Percentiles rank a stretch among this genome's conserved stretches.
phyloP scores from a whole-genome alignment of 306 rosid genomes.

The Carpinus viminea region DNA sequence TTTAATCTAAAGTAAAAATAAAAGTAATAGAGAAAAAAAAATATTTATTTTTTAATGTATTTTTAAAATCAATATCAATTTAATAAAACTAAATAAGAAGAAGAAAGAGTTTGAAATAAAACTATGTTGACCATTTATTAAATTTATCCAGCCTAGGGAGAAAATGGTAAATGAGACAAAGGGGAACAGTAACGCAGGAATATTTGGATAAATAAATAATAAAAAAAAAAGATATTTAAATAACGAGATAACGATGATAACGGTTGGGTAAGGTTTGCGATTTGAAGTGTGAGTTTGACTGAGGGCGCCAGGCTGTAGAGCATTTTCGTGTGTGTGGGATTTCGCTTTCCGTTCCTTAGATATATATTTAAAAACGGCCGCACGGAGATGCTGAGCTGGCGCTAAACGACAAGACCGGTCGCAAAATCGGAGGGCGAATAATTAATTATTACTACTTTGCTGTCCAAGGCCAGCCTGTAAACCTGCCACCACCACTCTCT shows the following conservation, averaged over 20 bases:
- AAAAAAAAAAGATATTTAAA: neutral
- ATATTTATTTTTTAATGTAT: too few relatives aligned
- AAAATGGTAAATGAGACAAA: too few relatives aligned
- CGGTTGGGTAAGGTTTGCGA: conserved; percentile 50
- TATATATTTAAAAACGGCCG: conserved; percentile 25
- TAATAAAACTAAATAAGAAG: too few relatives aligned
- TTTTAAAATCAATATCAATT: too few relatives aligned
- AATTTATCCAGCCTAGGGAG: too few relatives aligned
- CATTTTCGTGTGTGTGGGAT: conserved; percentile 56
- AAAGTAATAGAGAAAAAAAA: too few relatives aligned
- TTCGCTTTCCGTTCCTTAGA: conserved; percentile 19
- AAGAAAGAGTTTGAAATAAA: too few relatives aligned
- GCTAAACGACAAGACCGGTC: conserved; percentile 73
- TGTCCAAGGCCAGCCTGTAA: conserved; percentile 82
- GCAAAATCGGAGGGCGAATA: conserved; percentile 81
- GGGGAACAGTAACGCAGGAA: too few relatives aligned
- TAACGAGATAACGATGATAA: conserved; percentile 66
- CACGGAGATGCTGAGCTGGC: conserved; percentile 45
- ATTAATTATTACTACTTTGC: conserved; percentile 72
- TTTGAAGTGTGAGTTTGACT: conserved; percentile 65
- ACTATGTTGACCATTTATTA: too few relatives aligned
- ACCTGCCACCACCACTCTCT: conserved; percentile 70
- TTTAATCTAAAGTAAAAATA: too few relatives aligned
- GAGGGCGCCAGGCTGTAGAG: conserved; percentile 76
- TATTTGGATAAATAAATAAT: too few relatives aligned